These are phyloP conservation scores for Globisporangium mamillatum DNA, from an alignment of 352 stramenopile genomes.

Conservation along the genomic window DNA sequence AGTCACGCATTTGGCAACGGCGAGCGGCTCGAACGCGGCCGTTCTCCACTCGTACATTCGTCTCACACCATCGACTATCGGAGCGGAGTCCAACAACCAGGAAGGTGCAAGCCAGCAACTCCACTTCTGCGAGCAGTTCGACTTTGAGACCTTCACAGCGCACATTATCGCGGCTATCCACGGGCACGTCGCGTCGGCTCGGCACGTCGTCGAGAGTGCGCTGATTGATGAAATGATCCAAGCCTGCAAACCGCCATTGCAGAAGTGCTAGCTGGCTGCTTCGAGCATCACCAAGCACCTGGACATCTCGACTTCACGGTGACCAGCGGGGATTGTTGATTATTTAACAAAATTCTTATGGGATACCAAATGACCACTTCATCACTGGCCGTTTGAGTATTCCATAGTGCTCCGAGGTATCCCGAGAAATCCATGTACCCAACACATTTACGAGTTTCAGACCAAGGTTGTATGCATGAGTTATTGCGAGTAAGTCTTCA, in stretches of 20 bases:
- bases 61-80: slow-evolving; percentile 22
- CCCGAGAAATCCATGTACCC: too few species aligned
- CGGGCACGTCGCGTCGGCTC: slow-evolving; percentile 28
- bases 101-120: background rate
- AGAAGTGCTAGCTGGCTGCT: background rate
- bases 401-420: too few species aligned
- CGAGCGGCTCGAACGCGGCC: background rate
- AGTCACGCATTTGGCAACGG: background rate
- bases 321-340: too few species aligned
- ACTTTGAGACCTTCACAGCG: background rate
- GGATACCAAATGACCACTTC: too few species aligned
- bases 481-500: too few species aligned
- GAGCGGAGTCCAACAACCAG: background rate
- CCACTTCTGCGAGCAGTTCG: background rate
- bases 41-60: slow-evolving; percentile 26
- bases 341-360: too few species aligned
- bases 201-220: slow-evolving; percentile 32
- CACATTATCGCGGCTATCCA: slow-evolving; percentile 30
- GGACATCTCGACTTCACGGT: too few species aligned
- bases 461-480: too few species aligned
- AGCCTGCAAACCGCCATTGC: background rate
- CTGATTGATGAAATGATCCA: slow-evolving; percentile 17
- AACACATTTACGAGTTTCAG: too few species aligned
- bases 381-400: too few species aligned
- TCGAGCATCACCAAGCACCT: too few species aligned